Percentiles rank a stretch among this genome's conserved stretches.
phyloP scores from a whole-genome alignment of 2,329 filamentous ascomycete genomes.

The Nigrospora osmanthi region DNA sequence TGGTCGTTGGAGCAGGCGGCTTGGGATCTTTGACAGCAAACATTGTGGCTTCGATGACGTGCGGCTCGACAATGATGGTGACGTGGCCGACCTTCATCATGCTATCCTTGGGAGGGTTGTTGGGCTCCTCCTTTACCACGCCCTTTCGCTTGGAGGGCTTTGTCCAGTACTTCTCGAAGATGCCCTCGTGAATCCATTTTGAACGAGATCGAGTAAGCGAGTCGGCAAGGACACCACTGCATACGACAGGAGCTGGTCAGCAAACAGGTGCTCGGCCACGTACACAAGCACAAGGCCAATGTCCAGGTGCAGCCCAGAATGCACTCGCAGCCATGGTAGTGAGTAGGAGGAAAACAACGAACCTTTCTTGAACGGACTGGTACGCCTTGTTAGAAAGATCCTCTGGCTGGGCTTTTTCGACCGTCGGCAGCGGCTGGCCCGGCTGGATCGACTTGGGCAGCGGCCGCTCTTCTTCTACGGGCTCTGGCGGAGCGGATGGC shows the following conservation, averaged over 20 bases:
- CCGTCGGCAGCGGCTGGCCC: conserved; percentile 63
- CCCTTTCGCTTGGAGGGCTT: conserved; percentile 65
- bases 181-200: conserved; percentile 63
- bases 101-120: conserved; percentile 61
- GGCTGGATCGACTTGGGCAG: conserved; percentile 57
- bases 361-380: conserved; percentile 69
- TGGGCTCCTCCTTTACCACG: conserved; percentile 52
- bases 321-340: conserved; percentile 10
- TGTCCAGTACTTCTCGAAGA: conserved; percentile 73
- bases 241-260: not conserved
- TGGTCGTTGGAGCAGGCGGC: conserved; percentile 30
- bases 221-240: conserved; percentile 65
- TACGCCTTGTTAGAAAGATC: conserved; percentile 59
- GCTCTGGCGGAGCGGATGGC: conserved; percentile 21
- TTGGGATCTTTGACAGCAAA: conserved; percentile 62
- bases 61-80: conserved; percentile 70
- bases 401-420: conserved; percentile 58
- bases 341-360: conserved; percentile 8
- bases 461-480: conserved; percentile 25
- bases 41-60: conserved; percentile 70
- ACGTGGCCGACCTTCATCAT: conserved; percentile 69
- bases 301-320: not conserved
- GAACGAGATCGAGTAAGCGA: conserved; percentile 66
- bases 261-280: too few species aligned
- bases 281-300: too few species aligned